A percentile compares a stretch with the other conserved stretches of the same genome.
phyloP scores from a whole-genome alignment of 805 yeast species.

The Candida jianshihensis region DNA sequence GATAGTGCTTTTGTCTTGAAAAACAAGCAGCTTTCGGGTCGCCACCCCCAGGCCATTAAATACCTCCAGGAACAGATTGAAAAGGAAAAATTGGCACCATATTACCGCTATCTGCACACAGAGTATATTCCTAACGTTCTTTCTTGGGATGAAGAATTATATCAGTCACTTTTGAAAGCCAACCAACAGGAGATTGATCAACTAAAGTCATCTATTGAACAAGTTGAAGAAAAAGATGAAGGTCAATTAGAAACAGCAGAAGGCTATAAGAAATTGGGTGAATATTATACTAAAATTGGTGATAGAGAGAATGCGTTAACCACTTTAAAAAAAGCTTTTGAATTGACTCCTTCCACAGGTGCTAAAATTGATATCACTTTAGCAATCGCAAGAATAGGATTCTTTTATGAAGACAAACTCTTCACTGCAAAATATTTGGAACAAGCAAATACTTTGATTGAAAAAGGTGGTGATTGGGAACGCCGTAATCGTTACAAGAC shows the following conservation, averaged over 20 bases:
- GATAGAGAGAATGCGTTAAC: slow-evolving; percentile 65
- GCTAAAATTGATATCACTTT: slow-evolving; percentile 81
- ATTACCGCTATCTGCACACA: slow-evolving; percentile 60
- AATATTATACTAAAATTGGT: slow-evolving; percentile 79
- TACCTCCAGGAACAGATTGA: slow-evolving; percentile 49
- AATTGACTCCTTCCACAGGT: slow-evolving; percentile 79
- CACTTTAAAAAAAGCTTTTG: slow-evolving; percentile 66
- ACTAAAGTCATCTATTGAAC: slow-evolving; percentile 36
- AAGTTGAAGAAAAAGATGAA: slow-evolving; percentile 58
- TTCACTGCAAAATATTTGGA: slow-evolving; percentile 68
- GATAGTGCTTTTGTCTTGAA: slow-evolving; percentile 66
- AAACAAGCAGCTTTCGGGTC: slow-evolving; percentile 28
- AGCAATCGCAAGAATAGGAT: slow-evolving; percentile 81
- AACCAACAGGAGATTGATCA: slow-evolving; percentile 51
- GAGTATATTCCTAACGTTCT: slow-evolving; percentile 33
- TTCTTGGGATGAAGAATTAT: slow-evolving; percentile 56
- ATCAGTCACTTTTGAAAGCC: slow-evolving; percentile 38
- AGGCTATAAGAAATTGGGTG: slow-evolving; percentile 76
- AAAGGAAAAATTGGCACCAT: slow-evolving; percentile 68
- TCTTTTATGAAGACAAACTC: slow-evolving; percentile 73
- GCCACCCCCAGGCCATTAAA: slow-evolving; percentile 36
- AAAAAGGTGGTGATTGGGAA: slow-evolving; percentile 99
- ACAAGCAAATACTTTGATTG: slow-evolving; percentile 67
- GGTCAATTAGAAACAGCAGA: slow-evolving; percentile 80
- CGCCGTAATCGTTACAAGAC: slow-evolving; percentile 93